Evolutionary conservation across 352 stramenopile species (phyloP).

Genomic region (Pythium rishiriense): DNA sequence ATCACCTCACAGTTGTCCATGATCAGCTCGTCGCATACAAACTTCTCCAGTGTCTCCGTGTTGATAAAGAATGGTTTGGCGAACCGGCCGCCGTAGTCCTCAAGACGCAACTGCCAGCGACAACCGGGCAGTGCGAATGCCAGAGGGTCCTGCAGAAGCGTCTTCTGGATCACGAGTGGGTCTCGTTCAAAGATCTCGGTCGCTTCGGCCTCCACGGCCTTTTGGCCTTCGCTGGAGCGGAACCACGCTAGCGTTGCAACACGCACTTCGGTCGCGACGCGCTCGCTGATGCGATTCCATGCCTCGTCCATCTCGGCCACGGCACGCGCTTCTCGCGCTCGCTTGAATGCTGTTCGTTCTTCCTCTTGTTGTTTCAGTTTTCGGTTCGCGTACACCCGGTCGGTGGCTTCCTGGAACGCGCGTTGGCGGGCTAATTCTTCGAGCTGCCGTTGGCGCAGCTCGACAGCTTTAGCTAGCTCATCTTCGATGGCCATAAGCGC

Average conservation of each 20-base stretch:
- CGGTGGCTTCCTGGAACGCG: constrained; percentile 47
- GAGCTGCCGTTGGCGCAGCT: constrained; percentile 25
- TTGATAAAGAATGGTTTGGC: constrained; percentile 74
- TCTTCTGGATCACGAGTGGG: constrained; percentile 42
- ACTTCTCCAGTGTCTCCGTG: constrained; percentile 58
- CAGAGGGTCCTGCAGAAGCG: constrained; percentile 40
- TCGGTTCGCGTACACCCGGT: constrained; percentile 40
- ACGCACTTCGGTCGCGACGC: constrained; percentile 50
- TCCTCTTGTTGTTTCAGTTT: constrained; percentile 59
- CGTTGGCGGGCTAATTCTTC: constrained; percentile 36
- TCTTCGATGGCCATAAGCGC: constrained; percentile 54
- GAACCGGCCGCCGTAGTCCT: constrained; percentile 50
- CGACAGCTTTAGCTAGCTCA: constrained; percentile 32
- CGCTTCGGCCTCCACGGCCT: constrained; percentile 38
- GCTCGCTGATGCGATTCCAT: constrained; percentile 47
- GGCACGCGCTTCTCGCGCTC: constrained; percentile 24
- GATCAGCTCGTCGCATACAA: constrained; percentile 67
- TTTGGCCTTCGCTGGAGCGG: constrained; percentile 28
- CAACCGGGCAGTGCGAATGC: constrained; percentile 38
- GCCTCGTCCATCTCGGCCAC: constrained; percentile 35
- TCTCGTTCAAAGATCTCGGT: constrained; percentile 58
- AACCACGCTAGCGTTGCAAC: constrained; percentile 48
- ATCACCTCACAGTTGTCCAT: constrained; percentile 68
- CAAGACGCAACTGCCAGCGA: constrained; percentile 58
- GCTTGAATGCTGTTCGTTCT: constrained; percentile 46